Evolutionary conservation across 2,329 filamentous ascomycete genomes (phyloP).

Genomic region (Tolypocladium pustulatum): DNA sequence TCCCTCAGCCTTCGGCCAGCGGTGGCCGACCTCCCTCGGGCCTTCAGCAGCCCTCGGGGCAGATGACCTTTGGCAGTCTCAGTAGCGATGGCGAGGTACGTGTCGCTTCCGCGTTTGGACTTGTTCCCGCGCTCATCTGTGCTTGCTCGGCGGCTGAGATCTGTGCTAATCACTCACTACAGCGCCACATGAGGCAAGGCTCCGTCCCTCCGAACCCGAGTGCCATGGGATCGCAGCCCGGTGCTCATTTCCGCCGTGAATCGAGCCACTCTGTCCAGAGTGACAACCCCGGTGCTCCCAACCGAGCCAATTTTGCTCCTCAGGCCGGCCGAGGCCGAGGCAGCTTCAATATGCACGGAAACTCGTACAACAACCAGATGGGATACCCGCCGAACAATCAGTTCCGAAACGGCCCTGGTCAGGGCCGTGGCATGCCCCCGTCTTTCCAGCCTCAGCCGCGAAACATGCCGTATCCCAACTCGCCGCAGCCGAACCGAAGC

Average conservation of each 20-base stretch:
- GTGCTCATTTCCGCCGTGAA: slow-evolving; percentile 68
- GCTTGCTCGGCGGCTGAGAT: not conserved
- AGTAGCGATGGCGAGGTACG: slow-evolving; percentile 72
- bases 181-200: slow-evolving; percentile 61
- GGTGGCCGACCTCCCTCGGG: slow-evolving; percentile 78
- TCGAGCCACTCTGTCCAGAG: slow-evolving; percentile 71
- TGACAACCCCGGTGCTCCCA: slow-evolving; percentile 31
- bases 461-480: slow-evolving; percentile 44
- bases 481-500: slow-evolving; percentile 55
- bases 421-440: slow-evolving; percentile 43
- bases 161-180: slow-evolving; percentile 8
- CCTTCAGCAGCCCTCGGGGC: slow-evolving; percentile 54
- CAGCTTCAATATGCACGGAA: slow-evolving; percentile 31
- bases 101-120: slow-evolving; percentile 8
- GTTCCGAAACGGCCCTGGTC: slow-evolving; percentile 30
- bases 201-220: slow-evolving; percentile 52
- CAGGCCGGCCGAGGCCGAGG: slow-evolving; percentile 39
- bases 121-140: not conserved
- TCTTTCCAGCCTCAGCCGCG: slow-evolving; percentile 32
- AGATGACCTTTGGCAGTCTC: slow-evolving; percentile 76
- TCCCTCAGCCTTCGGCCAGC: slow-evolving; percentile 74
- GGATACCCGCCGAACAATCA: slow-evolving; percentile 32
- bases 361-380: slow-evolving; percentile 36
- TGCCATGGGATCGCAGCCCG: slow-evolving; percentile 52
- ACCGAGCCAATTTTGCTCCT: slow-evolving; percentile 42